phyloP scores from a whole-genome alignment of 257 asterid genomes.

The Misopates orontium region DNA sequence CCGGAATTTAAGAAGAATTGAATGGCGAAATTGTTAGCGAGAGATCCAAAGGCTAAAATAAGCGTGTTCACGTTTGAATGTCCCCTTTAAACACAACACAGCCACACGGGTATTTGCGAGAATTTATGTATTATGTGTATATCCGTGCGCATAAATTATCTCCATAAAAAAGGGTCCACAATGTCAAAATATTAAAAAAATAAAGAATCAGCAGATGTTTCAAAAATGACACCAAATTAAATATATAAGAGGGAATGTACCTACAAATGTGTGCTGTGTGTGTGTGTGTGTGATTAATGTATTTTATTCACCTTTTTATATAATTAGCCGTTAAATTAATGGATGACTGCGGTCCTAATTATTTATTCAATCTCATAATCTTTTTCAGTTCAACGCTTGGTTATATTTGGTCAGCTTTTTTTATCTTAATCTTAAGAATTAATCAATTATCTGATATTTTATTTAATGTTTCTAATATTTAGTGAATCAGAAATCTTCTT shows the following conservation, averaged over 20 bases:
- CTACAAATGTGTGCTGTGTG: background rate
- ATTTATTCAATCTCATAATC: too few relatives aligned
- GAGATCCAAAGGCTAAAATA: constrained; percentile 37
- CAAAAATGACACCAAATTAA: constrained; percentile 29
- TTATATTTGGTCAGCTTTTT: too few relatives aligned
- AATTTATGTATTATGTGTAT: background rate
- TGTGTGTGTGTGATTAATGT: background rate
- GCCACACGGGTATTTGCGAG: constrained; percentile 20
- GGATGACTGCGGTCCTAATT: too few relatives aligned
- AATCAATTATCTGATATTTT: too few relatives aligned
- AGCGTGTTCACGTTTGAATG: constrained; percentile 50
- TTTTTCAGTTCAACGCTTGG: too few relatives aligned
- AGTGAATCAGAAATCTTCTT: too few relatives aligned
- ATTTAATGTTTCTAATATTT: too few relatives aligned
- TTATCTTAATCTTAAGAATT: too few relatives aligned
- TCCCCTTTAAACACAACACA: constrained; percentile 60
- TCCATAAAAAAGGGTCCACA: constrained; percentile 34
- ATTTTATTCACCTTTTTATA: too few relatives aligned
- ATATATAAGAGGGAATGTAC: constrained; percentile 7
- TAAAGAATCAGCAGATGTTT: constrained; percentile 17
- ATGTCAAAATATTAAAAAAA: constrained; percentile 18
- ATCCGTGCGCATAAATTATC: constrained; percentile 10
- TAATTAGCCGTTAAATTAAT: too few relatives aligned
- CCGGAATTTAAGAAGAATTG: constrained; percentile 4
- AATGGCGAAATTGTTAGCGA: constrained; percentile 17